phyloP scores from a whole-genome alignment of 164 flowering plant genomes.

The Saururus chinensis region DNA sequence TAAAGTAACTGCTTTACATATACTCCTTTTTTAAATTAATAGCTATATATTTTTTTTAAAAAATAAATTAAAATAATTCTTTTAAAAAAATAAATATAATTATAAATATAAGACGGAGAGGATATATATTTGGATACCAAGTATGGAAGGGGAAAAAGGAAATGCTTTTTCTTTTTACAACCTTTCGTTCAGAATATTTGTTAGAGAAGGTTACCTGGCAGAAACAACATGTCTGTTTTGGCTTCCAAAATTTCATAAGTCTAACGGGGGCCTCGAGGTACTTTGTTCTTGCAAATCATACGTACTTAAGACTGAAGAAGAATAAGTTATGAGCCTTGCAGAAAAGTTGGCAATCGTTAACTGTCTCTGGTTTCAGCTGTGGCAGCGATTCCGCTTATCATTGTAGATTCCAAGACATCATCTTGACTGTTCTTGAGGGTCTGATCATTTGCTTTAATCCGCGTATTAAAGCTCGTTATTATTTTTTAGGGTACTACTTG shows the following conservation, averaged over 20 bases:
- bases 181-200: constrained; percentile 51
- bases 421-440: constrained; percentile 65
- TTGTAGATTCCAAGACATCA: constrained; percentile 56
- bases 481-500: no score
- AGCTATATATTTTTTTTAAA: no score
- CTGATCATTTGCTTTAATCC: not conserved
- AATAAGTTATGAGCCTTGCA: constrained; percentile 32
- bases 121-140: constrained; percentile 77
- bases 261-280: constrained; percentile 89
- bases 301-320: constrained; percentile 65
- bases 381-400: constrained; percentile 72
- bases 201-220: constrained; percentile 68
- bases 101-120: no score
- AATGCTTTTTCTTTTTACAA: constrained; percentile 34
- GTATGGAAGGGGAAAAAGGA: constrained; percentile 49
- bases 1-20: constrained; percentile 72
- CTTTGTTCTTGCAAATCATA: constrained; percentile 95
- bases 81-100: no score
- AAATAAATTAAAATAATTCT: no score
- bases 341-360: constrained; percentile 83
- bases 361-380: constrained; percentile 52
- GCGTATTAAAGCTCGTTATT: no score
- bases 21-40: no score
- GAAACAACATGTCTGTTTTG: constrained; percentile 54
- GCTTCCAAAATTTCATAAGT: constrained; percentile 98